Conservation (phyloP, 805 yeast genomes). For the Kuraishia floccosa region DNA sequence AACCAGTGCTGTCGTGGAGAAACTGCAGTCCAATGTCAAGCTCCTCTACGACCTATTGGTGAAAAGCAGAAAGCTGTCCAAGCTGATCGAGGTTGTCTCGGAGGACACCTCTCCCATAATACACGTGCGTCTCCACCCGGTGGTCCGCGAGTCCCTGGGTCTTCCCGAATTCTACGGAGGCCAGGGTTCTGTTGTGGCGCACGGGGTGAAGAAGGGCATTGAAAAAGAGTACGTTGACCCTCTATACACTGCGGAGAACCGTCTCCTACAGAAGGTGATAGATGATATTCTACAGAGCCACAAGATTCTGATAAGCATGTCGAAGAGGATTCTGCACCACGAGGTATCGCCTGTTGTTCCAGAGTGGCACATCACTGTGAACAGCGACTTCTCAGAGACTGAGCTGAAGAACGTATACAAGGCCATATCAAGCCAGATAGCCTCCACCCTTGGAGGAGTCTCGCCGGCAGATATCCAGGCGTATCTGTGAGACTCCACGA, state of each 20-base stretch:
- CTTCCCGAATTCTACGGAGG: conserved; percentile 43
- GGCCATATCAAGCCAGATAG: conserved; percentile 19
- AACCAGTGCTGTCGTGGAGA: conserved; percentile 17
- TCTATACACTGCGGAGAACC: conserved; percentile 40
- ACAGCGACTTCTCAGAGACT: conserved; percentile 28
- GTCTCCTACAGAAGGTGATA: conserved; percentile 55
- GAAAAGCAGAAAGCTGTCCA: conserved; percentile 21
- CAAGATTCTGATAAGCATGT: conserved; percentile 43
- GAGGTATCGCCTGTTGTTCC: conserved; percentile 66
- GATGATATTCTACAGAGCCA: conserved; percentile 40
- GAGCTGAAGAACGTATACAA: conserved; percentile 33
- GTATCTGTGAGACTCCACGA: too few species aligned
- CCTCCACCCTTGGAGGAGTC: conserved; percentile 8
- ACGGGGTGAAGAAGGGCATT: conserved; percentile 32
- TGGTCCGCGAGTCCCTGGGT: conserved; percentile 27
- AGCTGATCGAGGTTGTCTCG: conserved; percentile 43
- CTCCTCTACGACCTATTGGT: conserved; percentile 27
- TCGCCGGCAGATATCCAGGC: conserved; percentile 5
- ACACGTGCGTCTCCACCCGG: conserved; percentile 47
- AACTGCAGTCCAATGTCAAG: conserved; percentile 27
- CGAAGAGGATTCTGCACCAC: conserved; percentile 56
- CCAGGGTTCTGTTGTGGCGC: conserved; percentile 23
- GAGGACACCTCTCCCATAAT: conserved; percentile 52
- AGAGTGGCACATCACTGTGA: conserved; percentile 39
- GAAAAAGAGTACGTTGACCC: conserved; percentile 28